Conservation (phyloP, 2,329 filamentous ascomycete species). For the Chaetomium sp. region DNA sequence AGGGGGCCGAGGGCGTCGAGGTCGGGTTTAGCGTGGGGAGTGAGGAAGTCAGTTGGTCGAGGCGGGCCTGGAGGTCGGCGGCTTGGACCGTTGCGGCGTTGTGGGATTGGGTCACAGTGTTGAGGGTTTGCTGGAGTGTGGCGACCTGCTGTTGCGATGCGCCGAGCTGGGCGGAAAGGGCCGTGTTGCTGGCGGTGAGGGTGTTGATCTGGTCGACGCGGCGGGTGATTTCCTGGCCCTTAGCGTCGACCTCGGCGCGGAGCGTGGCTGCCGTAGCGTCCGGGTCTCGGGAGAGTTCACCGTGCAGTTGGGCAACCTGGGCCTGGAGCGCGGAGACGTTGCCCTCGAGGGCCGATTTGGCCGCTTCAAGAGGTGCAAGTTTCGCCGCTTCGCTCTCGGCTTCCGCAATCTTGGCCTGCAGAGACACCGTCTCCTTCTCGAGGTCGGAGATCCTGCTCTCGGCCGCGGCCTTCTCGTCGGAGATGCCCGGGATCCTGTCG, state of each 20-base stretch:
- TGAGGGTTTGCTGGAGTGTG: conserved; percentile 15
- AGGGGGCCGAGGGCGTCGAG: neutral
- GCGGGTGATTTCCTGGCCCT: conserved; percentile 19
- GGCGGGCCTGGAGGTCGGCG: conserved; percentile 19
- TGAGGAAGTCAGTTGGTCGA: conserved; percentile 17
- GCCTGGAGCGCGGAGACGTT: conserved; percentile 17
- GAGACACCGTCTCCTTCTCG: conserved; percentile 14
- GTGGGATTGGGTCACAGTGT: conserved; percentile 18
- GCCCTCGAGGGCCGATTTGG: conserved; percentile 17
- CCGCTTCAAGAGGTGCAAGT: conserved; percentile 14
- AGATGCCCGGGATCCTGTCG: conserved; percentile 21
- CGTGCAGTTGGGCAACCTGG: conserved; percentile 19
- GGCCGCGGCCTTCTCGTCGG: conserved; percentile 20
- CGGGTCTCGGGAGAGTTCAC: conserved; percentile 21
- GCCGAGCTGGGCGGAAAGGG: conserved; percentile 21
- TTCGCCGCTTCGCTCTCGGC: conserved; percentile 18
- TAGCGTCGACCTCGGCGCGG: conserved; percentile 20
- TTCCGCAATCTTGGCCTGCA: conserved; percentile 16
- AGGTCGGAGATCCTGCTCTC: conserved; percentile 17
- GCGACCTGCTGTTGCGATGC: conserved; percentile 20
- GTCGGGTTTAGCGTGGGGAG: no score
- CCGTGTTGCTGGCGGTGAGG: conserved; percentile 19
- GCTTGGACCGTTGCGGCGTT: conserved; percentile 17
- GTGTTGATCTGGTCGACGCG: conserved; percentile 21
- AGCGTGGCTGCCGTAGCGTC: conserved; percentile 19